Percentiles rank a stretch among this genome's conserved stretches.
Conservation (phyloP, 192 early-diverging fungal genomes). For the Spinellus fusiger region DNA sequence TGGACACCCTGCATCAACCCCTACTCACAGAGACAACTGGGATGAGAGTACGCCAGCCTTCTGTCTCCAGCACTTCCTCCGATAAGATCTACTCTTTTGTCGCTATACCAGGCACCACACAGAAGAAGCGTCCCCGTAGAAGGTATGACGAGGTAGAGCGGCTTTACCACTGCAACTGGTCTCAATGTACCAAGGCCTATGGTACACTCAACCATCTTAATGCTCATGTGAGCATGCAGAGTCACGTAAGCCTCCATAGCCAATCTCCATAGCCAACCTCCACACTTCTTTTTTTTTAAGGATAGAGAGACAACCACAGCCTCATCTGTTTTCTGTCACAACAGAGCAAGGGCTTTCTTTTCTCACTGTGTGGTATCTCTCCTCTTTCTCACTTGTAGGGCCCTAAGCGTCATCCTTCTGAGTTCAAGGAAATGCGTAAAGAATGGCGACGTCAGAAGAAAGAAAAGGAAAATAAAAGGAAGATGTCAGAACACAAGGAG, state of each 20-base stretch:
- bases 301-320: neutral
- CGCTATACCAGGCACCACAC: conserved; percentile 43
- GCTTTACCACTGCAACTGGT: conserved; percentile 48
- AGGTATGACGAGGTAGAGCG: conserved; percentile 58
- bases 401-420: conserved; percentile 48
- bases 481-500: conserved; percentile 4
- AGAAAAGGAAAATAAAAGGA: conserved; percentile 29
- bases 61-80: conserved; percentile 8
- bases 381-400: conserved; percentile 19
- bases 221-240: conserved; percentile 57
- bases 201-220: conserved; percentile 60
- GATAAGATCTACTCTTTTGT: conserved; percentile 36
- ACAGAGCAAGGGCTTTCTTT: neutral
- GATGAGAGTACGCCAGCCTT: neutral
- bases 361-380: neutral
- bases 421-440: conserved; percentile 54
- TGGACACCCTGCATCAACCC: conserved; percentile 2
- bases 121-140: conserved; percentile 51
- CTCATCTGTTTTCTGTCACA: neutral
- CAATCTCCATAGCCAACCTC: neutral
- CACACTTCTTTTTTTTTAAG: neutral
- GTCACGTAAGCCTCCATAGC: conserved; percentile 29
- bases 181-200: conserved; percentile 50
- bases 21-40: neutral
- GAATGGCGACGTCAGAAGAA: conserved; percentile 49